These are phyloP conservation scores for Penicillium sp. DNA, from an alignment of 2,329 filamentous ascomycete species.

Conservation along the genomic window DNA sequence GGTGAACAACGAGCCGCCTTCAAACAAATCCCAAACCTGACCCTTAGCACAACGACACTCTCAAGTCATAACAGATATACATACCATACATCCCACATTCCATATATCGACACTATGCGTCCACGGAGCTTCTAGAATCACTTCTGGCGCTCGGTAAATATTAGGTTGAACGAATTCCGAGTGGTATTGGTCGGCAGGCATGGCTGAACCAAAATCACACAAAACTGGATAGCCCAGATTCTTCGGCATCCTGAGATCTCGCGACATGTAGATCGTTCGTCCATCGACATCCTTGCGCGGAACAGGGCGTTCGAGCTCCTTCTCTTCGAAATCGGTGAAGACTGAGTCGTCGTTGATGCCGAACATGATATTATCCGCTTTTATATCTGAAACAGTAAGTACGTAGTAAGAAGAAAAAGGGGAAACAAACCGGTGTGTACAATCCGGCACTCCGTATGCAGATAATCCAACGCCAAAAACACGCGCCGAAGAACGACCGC, in stretches of 20 bases:
- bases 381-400: slow-evolving; percentile 35
- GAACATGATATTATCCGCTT: slow-evolving; percentile 48
- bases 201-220: slow-evolving; percentile 50
- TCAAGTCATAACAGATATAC: too few species aligned
- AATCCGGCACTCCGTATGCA: slow-evolving; percentile 46
- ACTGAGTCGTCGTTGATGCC: slow-evolving; percentile 39
- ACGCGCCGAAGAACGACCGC: slow-evolving; percentile 36
- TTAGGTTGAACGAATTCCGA: slow-evolving; percentile 26
- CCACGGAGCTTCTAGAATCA: slow-evolving; percentile 48
- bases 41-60: not conserved
- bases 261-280: slow-evolving; percentile 43
- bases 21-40: slow-evolving; percentile 41
- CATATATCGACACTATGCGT: slow-evolving; percentile 49
- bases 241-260: slow-evolving; percentile 28
- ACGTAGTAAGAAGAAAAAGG: too few species aligned
- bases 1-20: slow-evolving; percentile 45
- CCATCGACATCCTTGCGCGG: slow-evolving; percentile 42
- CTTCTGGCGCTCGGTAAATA: slow-evolving; percentile 40
- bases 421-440: slow-evolving; percentile 42
- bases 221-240: slow-evolving; percentile 30
- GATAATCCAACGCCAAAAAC: slow-evolving; percentile 44
- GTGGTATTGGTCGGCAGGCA: slow-evolving; percentile 33
- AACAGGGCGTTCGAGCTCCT: slow-evolving; percentile 37
- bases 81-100: slow-evolving; percentile 51
- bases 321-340: slow-evolving; percentile 38